Conservation (phyloP, 1,284 basidiomycete genomes). For the Fomitopsis betulina region DNA sequence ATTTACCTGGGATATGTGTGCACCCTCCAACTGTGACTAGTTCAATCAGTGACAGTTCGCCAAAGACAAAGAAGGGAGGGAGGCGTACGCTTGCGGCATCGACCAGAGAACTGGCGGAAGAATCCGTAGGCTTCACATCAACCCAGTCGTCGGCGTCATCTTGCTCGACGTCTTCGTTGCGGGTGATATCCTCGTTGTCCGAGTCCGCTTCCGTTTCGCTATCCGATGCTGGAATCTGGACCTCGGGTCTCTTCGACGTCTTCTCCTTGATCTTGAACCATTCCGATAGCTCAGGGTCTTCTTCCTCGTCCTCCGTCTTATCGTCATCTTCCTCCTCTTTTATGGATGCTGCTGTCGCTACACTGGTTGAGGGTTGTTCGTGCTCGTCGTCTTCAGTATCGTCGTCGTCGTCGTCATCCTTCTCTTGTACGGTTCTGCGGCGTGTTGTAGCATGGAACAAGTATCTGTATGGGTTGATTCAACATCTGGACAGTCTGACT, state of each 20-base stretch:
- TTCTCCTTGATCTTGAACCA: slow-evolving; percentile 50
- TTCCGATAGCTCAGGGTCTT: slow-evolving; percentile 48
- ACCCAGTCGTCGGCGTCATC: slow-evolving; percentile 36
- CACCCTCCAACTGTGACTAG: slow-evolving; percentile 9
- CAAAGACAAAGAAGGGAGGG: neutral
- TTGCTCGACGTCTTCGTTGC: slow-evolving; percentile 27
- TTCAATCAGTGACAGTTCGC: neutral
- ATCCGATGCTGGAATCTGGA: slow-evolving; percentile 40
- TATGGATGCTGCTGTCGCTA: slow-evolving; percentile 4
- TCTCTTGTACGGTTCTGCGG: slow-evolving; percentile 28
- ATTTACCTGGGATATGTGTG: slow-evolving; percentile 2
- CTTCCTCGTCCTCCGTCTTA: slow-evolving; percentile 24
- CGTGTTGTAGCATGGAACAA: slow-evolving; percentile 64
- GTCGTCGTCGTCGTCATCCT: slow-evolving; percentile 26
- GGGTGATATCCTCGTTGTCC: slow-evolving; percentile 52
- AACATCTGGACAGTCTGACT: neutral
- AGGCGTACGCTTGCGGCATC: slow-evolving; percentile 2
- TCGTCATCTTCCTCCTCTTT: slow-evolving; percentile 18
- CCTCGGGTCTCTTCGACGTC: slow-evolving; percentile 16
- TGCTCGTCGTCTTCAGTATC: slow-evolving; percentile 26
- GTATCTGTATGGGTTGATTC: slow-evolving; percentile 40
- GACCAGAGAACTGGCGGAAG: neutral
- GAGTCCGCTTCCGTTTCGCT: slow-evolving; percentile 63
- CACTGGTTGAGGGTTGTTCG: slow-evolving; percentile 6
- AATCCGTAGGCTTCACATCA: slow-evolving; percentile 12